Base-by-base conservation (phyloP, 805 yeast genomes). In the Pichia eremophila region DNA sequence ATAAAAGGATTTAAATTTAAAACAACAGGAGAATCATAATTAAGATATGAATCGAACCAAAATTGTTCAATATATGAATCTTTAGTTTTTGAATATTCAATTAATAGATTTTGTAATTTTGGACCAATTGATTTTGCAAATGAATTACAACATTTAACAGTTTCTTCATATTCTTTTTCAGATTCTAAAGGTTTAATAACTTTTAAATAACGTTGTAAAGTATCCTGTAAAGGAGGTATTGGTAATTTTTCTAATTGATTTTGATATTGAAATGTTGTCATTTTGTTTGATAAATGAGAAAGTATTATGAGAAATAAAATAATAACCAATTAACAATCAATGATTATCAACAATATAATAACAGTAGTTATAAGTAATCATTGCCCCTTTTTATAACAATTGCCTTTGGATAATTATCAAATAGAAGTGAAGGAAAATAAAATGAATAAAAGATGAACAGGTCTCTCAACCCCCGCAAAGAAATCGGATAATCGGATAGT, bases 1-100 rank as follows among this genome's bases (percentile, higher is more conserved):
- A 89, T 88, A 60, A 86, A 89, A 0, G 97, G 97, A 59, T 89
- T 89, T 56, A 89, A 75, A 64, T 89, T 89, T 52, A 89, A 72
- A n/a, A 89, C 97, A 38, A 89, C 95, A 0, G 93, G 89, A 11
- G 86, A 81, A 63, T 89, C 96, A 63, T 85, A 86, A 63, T 82
- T 82, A 54, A 89, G 71, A 63, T 89, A 89, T 1, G 95, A 79
- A 61, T 89, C 96, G 64, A 78, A 89, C 96, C 96, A 89, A 63
- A 89, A 89, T 64, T 89, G 95, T 65, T 89, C 96, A 53, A 89
- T 89, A 63, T 85, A 89, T 2, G 95, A 83, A 44, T 85, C 79
- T 52, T 87, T 69, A 15, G 81, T 68, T 44, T 75, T 72, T 7
- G 83, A 67, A 59, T 83, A 86, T 44, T 73, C 74, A 17, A 81